phyloP scores from a whole-genome alignment of 2,329 filamentous ascomycete genomes.

The Colletotrichum phormii region DNA sequence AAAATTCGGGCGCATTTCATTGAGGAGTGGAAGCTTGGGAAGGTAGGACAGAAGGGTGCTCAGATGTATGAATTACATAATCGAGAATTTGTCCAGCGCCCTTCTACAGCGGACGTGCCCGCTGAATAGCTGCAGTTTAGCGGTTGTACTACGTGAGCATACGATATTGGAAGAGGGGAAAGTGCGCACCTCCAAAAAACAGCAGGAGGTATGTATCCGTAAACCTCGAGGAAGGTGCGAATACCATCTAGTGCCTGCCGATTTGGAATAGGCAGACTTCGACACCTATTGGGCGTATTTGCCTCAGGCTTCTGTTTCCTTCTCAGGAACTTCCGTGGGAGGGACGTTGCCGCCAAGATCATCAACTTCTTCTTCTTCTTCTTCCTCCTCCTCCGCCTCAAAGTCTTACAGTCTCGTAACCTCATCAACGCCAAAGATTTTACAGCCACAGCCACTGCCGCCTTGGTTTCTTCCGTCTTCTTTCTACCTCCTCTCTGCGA shows the following conservation, averaged over 20 bases:
- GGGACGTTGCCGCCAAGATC: not conserved
- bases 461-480: not conserved
- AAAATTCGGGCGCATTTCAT: no score
- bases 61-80: not conserved
- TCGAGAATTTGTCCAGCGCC: not conserved
- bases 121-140: not conserved
- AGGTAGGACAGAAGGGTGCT: no score
- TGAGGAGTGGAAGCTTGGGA: not conserved
- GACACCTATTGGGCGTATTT: not conserved
- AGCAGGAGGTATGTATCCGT: not conserved
- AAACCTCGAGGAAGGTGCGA: not conserved
- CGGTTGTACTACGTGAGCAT: not conserved
- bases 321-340: not conserved
- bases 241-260: not conserved
- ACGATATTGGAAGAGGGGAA: not conserved
- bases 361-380: not conserved
- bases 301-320: not conserved
- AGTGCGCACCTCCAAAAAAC: conserved; percentile 6
- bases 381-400: not conserved
- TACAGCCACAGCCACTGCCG: conserved; percentile 9
- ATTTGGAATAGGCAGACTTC: not conserved
- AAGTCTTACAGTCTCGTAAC: not conserved
- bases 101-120: not conserved
- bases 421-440: not conserved
- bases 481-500: not conserved